A percentile compares a stretch with the other conserved stretches of the same genome.
Evolutionary conservation across 305 asterid species (phyloP).

Genomic region (Rubia balearica): DNA sequence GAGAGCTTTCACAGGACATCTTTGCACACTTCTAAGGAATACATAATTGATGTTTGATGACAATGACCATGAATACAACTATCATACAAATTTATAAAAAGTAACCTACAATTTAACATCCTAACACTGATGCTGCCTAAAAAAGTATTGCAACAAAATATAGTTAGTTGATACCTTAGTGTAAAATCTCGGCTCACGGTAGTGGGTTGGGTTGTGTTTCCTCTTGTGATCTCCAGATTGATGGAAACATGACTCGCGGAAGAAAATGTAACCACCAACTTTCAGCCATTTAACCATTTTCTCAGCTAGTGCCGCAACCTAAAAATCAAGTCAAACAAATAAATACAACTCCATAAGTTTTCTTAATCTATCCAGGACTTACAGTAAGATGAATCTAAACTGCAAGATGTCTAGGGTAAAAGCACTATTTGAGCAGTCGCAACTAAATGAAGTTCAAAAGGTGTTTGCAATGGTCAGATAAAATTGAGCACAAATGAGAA

Average conservation of each 20-base stretch:
- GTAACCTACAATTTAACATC: neutral
- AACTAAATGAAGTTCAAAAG: neutral
- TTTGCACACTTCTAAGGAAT: neutral
- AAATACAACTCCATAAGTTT: neutral
- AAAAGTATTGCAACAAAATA: neutral
- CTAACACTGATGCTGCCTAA: slow-evolving; percentile 5
- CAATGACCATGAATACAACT: neutral
- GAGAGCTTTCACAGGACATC: neutral
- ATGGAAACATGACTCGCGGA: slow-evolving; percentile 95
- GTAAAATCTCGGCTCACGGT: slow-evolving; percentile 90
- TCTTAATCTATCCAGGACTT: neutral
- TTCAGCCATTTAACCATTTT: slow-evolving; percentile 85
- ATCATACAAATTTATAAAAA: neutral
- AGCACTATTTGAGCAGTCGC: neutral
- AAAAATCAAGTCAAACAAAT: slow-evolving; percentile 16
- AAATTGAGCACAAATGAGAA: neutral
- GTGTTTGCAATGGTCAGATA: slow-evolving; percentile 1
- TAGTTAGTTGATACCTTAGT: slow-evolving; percentile 53
- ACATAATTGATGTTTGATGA: neutral
- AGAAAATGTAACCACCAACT: slow-evolving; percentile 88
- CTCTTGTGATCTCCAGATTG: slow-evolving; percentile 92
- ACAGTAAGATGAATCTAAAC: neutral
- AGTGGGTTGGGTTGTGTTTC: slow-evolving; percentile 82
- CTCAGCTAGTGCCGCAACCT: slow-evolving; percentile 67
- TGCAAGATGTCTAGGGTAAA: neutral